Evolutionary conservation across 345 rosid species (phyloP), one percentile per base, ranked within the genome.

Genomic region (Aquilaria sinensis): DNA sequence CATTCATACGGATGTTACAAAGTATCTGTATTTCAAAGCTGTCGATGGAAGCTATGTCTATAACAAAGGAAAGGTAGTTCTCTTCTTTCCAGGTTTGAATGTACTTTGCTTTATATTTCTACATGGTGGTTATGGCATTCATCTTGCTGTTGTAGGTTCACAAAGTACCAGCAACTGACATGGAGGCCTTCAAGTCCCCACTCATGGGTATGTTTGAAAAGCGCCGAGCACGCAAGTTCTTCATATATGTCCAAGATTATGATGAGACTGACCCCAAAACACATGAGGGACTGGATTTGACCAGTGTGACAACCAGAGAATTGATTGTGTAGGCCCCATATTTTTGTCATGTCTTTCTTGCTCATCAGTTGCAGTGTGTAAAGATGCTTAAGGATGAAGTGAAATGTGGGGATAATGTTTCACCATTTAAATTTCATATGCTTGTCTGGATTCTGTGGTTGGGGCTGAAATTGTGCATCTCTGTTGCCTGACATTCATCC

Each of bases 161-260:
- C 74, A 91, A 88, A 65, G 97, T 91, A 69, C 97, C 97, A 29
- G 89, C 96, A 58, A 91, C 85, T 76, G 96, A 85, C 61, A 77
- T 86, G 88, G 97, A 91, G 62, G 96, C 97, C 0, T 79, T 91
- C 49, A 89, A 85, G 72, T 90, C 99, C 72, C 90, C 99, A 54
- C 85, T 94, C 41, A 94, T 91, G 99, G 99, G 99, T 65, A 69
- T 94, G 64, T 94, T 94, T 75, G 99, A 94, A 70, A 94, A 94
- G 77, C 96, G 93, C n/a, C 90, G 96, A 31, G 93, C 96, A 56
- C 86, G 96, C 34, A 94, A 94, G 74, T 89, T 91, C 74, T 83
- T 94, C 78, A 73, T 84, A 31, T 91, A 81, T 57, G 99, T 90
- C 76, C 99, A 94, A 69, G 88, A 86, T 47, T 94, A 90, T 52